Conservation (phyloP, 306 rosid genomes). For the Rosa persica region DNA sequence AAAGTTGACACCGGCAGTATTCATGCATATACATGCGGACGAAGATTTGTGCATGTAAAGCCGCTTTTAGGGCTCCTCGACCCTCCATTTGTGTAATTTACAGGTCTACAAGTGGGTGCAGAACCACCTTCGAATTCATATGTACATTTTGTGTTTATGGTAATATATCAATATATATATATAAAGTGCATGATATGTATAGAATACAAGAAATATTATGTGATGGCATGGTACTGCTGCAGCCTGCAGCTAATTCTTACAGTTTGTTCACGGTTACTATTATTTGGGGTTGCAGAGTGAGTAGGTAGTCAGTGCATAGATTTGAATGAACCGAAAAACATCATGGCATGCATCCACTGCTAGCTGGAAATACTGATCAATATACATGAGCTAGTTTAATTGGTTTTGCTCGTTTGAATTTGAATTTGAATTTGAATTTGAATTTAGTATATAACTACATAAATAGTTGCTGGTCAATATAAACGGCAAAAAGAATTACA, state of each 20-base stretch:
- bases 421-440: neutral
- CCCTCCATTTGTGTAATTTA: neutral
- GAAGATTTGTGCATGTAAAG: neutral
- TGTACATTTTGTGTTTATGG: neutral
- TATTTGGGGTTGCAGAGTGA: neutral
- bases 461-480: neutral
- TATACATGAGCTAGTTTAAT: neutral
- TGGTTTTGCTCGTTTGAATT: neutral
- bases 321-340: neutral
- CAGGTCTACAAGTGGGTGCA: neutral
- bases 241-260: neutral
- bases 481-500: neutral
- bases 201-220: neutral
- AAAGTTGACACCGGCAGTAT: neutral
- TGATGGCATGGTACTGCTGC: neutral
- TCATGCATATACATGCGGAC: neutral
- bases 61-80: neutral
- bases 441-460: no score
- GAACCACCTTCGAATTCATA: neutral
- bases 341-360: neutral
- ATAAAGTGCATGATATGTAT: neutral
- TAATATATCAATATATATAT: neutral
- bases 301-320: neutral
- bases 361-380: neutral
- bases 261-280: neutral